A percentile compares a stretch with the other conserved stretches of the same genome.
phyloP scores from a whole-genome alignment of 495 filamentous ascomycete genomes.

The Aspergillus baeticus region DNA sequence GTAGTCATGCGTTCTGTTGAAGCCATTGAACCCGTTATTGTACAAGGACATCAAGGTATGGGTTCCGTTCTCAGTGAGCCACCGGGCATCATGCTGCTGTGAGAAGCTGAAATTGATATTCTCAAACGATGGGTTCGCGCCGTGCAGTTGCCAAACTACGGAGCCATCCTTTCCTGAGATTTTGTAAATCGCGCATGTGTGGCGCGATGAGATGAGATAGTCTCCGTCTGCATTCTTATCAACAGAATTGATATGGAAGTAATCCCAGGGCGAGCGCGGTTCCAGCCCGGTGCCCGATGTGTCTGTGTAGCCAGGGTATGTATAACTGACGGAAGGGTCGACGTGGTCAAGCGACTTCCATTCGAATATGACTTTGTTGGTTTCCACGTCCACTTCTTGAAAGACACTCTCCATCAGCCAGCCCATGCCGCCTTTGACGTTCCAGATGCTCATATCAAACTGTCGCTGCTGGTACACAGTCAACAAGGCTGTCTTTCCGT shows the following conservation, averaged over 20 bases:
- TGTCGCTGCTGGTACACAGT: conserved; percentile 56
- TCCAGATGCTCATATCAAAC: conserved; percentile 53
- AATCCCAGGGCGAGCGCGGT: conserved; percentile 55
- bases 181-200: conserved; percentile 57
- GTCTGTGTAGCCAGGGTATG: conserved; percentile 44
- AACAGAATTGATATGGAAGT: conserved; percentile 65
- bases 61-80: conserved; percentile 50
- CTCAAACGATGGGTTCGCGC: conserved; percentile 46
- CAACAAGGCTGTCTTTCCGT: conserved; percentile 52
- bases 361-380: conserved; percentile 50
- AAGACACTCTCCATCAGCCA: conserved; percentile 53
- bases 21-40: conserved; percentile 55
- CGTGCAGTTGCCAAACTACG: conserved; percentile 58
- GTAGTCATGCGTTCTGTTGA: conserved; percentile 44
- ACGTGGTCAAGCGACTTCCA: conserved; percentile 54
- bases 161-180: conserved; percentile 58
- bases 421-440: conserved; percentile 44
- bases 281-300: conserved; percentile 45
- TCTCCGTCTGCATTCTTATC: conserved; percentile 57
- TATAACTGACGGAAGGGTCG: conserved; percentile 46
- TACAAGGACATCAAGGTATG: conserved; percentile 53
- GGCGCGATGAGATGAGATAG: conserved; percentile 60
- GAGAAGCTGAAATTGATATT: conserved; percentile 56
- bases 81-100: conserved; percentile 63
- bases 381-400: conserved; percentile 52